Evolutionary conservation across 2,329 filamentous ascomycete genomes (phyloP).

Genomic region (Penicillium sp.): DNA sequence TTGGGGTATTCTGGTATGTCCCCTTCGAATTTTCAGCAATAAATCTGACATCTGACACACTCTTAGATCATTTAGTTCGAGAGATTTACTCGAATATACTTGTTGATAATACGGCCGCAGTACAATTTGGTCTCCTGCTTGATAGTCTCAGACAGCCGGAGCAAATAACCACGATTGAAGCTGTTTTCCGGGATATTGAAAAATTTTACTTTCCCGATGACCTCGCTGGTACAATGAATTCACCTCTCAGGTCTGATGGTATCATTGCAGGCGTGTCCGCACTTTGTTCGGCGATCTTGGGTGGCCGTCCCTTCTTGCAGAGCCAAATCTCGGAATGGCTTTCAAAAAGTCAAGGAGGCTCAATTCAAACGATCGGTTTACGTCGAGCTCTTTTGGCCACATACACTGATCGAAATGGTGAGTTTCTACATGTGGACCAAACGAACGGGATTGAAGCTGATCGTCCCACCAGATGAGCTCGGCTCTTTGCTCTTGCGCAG

Average conservation of each 20-base stretch:
- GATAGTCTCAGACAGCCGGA: slow-evolving; percentile 47
- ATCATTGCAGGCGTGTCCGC: slow-evolving; percentile 59
- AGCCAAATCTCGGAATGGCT: slow-evolving; percentile 64
- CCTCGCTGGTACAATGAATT: slow-evolving; percentile 10
- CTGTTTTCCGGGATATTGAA: slow-evolving; percentile 45
- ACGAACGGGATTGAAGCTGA: slow-evolving; percentile 2
- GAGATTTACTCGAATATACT: slow-evolving; percentile 42
- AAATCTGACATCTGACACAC: slow-evolving; percentile 12
- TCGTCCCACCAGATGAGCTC: slow-evolving; percentile 35
- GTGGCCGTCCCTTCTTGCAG: slow-evolving; percentile 49
- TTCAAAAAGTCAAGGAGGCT: slow-evolving; percentile 61
- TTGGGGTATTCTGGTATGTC: slow-evolving; percentile 68
- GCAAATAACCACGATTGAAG: slow-evolving; percentile 47
- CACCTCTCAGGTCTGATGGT: slow-evolving; percentile 14
- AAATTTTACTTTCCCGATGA: slow-evolving; percentile 37
- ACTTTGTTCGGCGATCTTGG: slow-evolving; percentile 53
- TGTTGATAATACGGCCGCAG: slow-evolving; percentile 24
- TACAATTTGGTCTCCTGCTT: slow-evolving; percentile 41
- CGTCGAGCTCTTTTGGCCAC: slow-evolving; percentile 64
- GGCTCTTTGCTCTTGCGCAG: slow-evolving; percentile 61
- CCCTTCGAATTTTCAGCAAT: not conserved
- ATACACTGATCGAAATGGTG: slow-evolving; percentile 53
- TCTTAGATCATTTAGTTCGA: slow-evolving; percentile 40
- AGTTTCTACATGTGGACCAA: too few species aligned
- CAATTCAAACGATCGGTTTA: slow-evolving; percentile 63